Conservation (phyloP, 2,329 filamentous ascomycete species). For the Microsporum canis region DNA sequence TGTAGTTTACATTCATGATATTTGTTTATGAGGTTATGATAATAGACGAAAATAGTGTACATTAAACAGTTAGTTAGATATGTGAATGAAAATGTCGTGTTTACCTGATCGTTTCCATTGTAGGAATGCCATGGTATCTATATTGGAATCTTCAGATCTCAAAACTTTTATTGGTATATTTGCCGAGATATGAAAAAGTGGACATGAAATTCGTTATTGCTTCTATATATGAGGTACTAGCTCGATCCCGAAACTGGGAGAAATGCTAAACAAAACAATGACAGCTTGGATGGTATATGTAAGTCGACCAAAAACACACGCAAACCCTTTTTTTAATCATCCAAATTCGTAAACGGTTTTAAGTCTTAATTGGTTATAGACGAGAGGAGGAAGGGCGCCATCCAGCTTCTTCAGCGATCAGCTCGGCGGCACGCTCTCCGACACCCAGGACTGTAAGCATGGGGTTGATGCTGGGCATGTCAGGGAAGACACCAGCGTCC, state of each 20-base stretch:
- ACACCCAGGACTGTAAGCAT: conserved; percentile 81
- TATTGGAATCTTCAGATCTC: too few species aligned
- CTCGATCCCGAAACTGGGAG: not conserved
- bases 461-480: conserved; percentile 76
- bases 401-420: conserved; percentile 63
- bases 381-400: conserved; percentile 39
- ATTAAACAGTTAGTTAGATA: not conserved
- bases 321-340: not conserved
- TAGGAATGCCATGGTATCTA: too few species aligned
- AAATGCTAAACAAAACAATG: not conserved
- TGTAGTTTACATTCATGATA: not conserved
- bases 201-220: not conserved
- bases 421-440: conserved; percentile 72
- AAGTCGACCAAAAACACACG: not conserved
- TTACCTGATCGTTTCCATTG: not conserved
- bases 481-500: conserved; percentile 79
- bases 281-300: not conserved
- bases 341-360: not conserved
- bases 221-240: not conserved
- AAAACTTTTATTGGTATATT: too few species aligned
- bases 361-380: not conserved
- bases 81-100: not conserved
- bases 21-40: not conserved
- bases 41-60: not conserved
- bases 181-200: not conserved